phyloP scores from a whole-genome alignment of 2,329 filamentous ascomycete genomes.

The Alternaria brassicicola region DNA sequence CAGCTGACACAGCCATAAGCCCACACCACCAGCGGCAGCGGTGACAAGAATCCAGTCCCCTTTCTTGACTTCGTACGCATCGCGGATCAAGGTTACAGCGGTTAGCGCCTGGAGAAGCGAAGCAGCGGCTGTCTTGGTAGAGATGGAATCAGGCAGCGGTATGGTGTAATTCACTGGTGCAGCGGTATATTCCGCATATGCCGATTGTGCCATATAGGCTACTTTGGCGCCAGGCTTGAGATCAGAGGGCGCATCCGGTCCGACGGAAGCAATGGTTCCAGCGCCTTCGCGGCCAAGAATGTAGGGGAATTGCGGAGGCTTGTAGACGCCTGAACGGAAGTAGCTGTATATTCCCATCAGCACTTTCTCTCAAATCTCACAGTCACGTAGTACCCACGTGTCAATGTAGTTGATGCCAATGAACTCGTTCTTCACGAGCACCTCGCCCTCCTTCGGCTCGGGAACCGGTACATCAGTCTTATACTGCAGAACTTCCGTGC shows the following conservation, averaged over 20 bases:
- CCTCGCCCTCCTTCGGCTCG: slow-evolving; percentile 67
- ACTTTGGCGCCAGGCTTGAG: slow-evolving; percentile 73
- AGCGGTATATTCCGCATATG: slow-evolving; percentile 66
- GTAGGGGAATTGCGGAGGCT: slow-evolving; percentile 69
- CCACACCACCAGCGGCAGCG: slow-evolving; percentile 81
- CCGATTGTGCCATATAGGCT: slow-evolving; percentile 65
- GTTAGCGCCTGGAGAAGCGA: slow-evolving; percentile 82
- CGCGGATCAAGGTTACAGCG: slow-evolving; percentile 77
- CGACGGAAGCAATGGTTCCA: slow-evolving; percentile 70
- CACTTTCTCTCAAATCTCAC: background rate
- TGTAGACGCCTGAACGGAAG: slow-evolving; percentile 85
- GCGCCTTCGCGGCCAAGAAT: slow-evolving; percentile 80
- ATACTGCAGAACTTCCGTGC: slow-evolving; percentile 73
- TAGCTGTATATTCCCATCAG: slow-evolving; percentile 58
- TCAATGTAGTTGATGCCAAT: slow-evolving; percentile 90
- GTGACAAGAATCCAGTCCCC: slow-evolving; percentile 85
- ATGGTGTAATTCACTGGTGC: slow-evolving; percentile 61
- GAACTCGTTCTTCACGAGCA: slow-evolving; percentile 81
- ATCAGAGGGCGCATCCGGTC: slow-evolving; percentile 58
- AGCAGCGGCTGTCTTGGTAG: slow-evolving; percentile 69
- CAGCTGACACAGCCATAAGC: slow-evolving; percentile 74
- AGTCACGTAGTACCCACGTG: slow-evolving; percentile 56
- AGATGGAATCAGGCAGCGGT: slow-evolving; percentile 67
- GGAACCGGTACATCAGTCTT: slow-evolving; percentile 75
- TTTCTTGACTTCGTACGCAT: slow-evolving; percentile 71